Conservation (phyloP, 2,329 filamentous ascomycete species). For the Teratosphaeria zuluensis region DNA sequence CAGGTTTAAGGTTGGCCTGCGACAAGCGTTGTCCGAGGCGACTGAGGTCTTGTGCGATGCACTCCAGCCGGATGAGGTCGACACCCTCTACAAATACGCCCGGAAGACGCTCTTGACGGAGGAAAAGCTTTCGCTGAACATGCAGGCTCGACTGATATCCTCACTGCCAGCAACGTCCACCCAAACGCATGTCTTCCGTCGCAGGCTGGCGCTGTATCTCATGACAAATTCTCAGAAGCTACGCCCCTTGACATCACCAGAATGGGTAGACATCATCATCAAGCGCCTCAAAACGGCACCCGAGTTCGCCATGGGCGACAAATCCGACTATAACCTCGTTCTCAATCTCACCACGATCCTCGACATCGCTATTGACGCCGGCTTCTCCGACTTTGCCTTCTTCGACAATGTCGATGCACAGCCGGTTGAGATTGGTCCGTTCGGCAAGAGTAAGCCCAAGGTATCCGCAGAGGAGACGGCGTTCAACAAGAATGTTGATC, state of each 20-base stretch:
- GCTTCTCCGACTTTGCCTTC: conserved; percentile 27
- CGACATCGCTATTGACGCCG: conserved; percentile 65
- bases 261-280: conserved; percentile 19
- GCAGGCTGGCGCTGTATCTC: conserved; percentile 56
- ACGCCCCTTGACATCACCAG: conserved; percentile 1
- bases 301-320: conserved; percentile 43
- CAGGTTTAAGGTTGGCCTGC: conserved; percentile 7
- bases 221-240: conserved; percentile 36
- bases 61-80: conserved; percentile 6
- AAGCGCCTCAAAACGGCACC: conserved; percentile 17
- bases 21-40: conserved; percentile 12
- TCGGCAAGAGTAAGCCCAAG: neutral
- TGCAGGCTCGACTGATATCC: conserved; percentile 50
- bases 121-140: conserved; percentile 4
- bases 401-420: neutral
- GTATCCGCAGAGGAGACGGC: conserved; percentile 28
- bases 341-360: conserved; percentile 57
- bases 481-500: conserved; percentile 66
- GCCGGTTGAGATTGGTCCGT: neutral
- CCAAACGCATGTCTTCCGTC: conserved; percentile 50
- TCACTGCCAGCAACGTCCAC: conserved; percentile 47
- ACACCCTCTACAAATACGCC: neutral
- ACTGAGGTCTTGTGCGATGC: conserved; percentile 13
- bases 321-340: conserved; percentile 61
- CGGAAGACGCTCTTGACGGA: neutral